These are phyloP conservation scores for Coffea humblotiana DNA, from an alignment of 305 asterid genomes.

Conservation along the genomic window DNA sequence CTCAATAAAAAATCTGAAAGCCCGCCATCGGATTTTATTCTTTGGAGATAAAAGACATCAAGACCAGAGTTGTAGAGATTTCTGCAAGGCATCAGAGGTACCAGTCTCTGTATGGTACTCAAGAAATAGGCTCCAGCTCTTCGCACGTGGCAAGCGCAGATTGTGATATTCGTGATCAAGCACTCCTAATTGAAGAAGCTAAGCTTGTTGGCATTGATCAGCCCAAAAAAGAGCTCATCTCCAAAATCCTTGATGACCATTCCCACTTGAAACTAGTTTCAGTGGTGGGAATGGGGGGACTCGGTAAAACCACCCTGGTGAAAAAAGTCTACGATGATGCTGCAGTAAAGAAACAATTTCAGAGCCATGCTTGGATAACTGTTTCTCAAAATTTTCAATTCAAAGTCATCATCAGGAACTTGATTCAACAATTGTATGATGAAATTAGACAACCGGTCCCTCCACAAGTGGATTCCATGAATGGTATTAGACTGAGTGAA, in stretches of 20 bases:
- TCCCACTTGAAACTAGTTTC: slow-evolving; percentile 11
- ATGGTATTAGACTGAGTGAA: not conserved
- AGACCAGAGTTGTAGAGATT: slow-evolving; percentile 21
- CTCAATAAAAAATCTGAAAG: slow-evolving; percentile 15
- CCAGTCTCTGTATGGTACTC: slow-evolving; percentile 7
- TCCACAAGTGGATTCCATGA: not conserved
- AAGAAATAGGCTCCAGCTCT: slow-evolving; percentile 13
- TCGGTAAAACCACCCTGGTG: slow-evolving; percentile 20
- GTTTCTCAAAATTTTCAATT: not conserved
- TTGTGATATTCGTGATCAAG: slow-evolving; percentile 18
- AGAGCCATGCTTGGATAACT: slow-evolving; percentile 7
- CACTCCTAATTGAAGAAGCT: slow-evolving; percentile 17
- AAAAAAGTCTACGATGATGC: slow-evolving; percentile 22
- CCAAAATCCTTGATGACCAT: not conserved
- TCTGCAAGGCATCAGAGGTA: slow-evolving; percentile 31
- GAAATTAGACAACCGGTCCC: not conserved
- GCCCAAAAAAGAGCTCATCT: slow-evolving; percentile 7
- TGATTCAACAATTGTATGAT: not conserved
- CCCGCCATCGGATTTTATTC: slow-evolving; percentile 21
- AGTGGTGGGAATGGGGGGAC: slow-evolving; percentile 26
- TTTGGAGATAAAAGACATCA: slow-evolving; percentile 23
- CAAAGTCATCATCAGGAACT: not conserved
- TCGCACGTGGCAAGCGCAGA: not conserved
- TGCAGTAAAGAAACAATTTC: slow-evolving; percentile 7
- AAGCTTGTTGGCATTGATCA: slow-evolving; percentile 21